Conservation (phyloP, 2,329 filamentous ascomycete genomes). For the Pseudocercospora musae region DNA sequence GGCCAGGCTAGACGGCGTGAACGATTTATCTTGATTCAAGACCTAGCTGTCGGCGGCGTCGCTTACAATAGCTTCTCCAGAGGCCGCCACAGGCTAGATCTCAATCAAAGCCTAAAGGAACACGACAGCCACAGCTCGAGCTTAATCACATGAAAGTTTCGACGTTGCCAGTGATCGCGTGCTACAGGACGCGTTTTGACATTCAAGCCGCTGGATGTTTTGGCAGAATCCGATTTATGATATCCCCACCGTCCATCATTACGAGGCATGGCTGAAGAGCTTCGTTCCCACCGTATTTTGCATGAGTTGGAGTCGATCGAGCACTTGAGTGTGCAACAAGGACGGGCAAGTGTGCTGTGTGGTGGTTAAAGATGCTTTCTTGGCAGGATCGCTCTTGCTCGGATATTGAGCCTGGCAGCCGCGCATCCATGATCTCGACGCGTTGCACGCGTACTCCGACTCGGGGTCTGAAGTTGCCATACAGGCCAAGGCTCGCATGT, state of each 20-base stretch:
- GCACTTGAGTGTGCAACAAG: background rate
- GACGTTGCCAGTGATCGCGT: constrained; percentile 9
- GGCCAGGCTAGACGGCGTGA: background rate
- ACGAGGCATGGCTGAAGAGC: background rate
- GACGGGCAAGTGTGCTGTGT: background rate
- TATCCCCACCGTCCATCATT: background rate
- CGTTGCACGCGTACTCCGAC: background rate
- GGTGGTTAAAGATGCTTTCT: background rate
- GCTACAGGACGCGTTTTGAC: constrained; percentile 9
- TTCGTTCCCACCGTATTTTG: background rate
- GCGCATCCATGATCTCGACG: background rate
- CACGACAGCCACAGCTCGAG: constrained; percentile 7
- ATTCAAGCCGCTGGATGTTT: background rate
- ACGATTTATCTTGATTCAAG: background rate
- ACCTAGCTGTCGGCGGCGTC: background rate
- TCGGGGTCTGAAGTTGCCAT: background rate
- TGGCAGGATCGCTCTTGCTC: constrained; percentile 3
- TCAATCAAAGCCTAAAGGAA: constrained; percentile 8
- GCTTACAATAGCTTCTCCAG: background rate
- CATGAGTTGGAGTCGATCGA: background rate
- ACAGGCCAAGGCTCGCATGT: constrained; percentile 3
- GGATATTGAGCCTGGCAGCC: too few species aligned
- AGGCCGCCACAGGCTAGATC: constrained; percentile 7
- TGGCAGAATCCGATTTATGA: background rate
- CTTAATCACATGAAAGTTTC: constrained; percentile 9